Conservation (phyloP, 768 basidiomycete species). For the Tulasnella sp. region DNA sequence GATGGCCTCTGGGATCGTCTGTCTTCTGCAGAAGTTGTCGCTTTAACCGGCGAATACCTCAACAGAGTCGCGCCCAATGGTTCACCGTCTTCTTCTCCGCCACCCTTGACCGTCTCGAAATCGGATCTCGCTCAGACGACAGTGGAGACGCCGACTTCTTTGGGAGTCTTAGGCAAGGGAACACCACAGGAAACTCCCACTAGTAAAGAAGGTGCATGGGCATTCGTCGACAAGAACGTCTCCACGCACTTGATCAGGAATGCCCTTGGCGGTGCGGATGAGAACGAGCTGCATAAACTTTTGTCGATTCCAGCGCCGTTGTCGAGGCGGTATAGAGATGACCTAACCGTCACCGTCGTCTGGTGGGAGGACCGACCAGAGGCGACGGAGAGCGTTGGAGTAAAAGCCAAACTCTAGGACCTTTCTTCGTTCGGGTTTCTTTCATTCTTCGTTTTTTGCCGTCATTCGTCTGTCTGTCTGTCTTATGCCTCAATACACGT, state of each 20-base stretch:
- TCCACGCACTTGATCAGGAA: slow-evolving; percentile 86
- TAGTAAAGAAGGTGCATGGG: slow-evolving; percentile 55
- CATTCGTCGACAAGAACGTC: slow-evolving; percentile 77
- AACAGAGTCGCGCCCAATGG: slow-evolving; percentile 68
- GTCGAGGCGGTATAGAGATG: slow-evolving; percentile 78
- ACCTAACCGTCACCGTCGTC: slow-evolving; percentile 81
- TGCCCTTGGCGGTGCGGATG: slow-evolving; percentile 81
- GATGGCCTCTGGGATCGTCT: slow-evolving; percentile 74
- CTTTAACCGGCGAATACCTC: slow-evolving; percentile 82
- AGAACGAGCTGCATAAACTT: slow-evolving; percentile 53
- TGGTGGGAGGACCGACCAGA: slow-evolving; percentile 68
- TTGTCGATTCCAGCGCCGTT: slow-evolving; percentile 84
- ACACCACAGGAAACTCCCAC: slow-evolving; percentile 38
- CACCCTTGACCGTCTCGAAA: slow-evolving; percentile 45
- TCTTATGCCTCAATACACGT: neutral
- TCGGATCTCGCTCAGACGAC: slow-evolving; percentile 58
- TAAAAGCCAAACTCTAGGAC: slow-evolving; percentile 3
- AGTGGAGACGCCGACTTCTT: slow-evolving; percentile 48
- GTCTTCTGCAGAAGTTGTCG: slow-evolving; percentile 80
- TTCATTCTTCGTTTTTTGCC: neutral
- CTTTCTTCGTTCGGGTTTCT: neutral
- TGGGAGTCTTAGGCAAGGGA: slow-evolving; percentile 56
- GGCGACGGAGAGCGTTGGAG: neutral
- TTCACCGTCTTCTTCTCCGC: slow-evolving; percentile 39
- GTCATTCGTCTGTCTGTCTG: neutral